A percentile compares a stretch with the other conserved stretches of the same genome.
These are phyloP conservation scores for Citrus unshiu DNA, from an alignment of 345 rosid genomes.

Conservation along the genomic window DNA sequence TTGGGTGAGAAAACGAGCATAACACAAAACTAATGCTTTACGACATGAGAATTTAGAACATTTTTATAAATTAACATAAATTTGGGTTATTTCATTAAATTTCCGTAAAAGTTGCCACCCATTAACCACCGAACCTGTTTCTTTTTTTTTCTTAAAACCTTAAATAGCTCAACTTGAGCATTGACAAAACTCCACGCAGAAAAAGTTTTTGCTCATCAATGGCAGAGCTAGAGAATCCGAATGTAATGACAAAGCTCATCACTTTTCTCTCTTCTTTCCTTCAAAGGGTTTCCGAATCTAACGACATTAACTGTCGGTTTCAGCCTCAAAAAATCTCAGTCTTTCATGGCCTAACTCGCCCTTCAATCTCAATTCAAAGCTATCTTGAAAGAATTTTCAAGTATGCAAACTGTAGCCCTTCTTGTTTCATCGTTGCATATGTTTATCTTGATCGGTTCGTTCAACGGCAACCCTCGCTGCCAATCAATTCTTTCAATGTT, in stretches of 20 bases:
- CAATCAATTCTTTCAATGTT: conserved; percentile 80
- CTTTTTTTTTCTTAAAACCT: not conserved
- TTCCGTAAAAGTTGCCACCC: conserved; percentile 15
- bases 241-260: conserved; percentile 60
- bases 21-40: no score
- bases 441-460: conserved; percentile 84
- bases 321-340: conserved; percentile 55
- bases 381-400: conserved; percentile 79
- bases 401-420: conserved; percentile 89
- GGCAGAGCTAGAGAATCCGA: conserved; percentile 68
- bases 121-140: conserved; percentile 33
- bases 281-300: conserved; percentile 64
- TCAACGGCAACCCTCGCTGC: conserved; percentile 66
- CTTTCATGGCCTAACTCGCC: conserved; percentile 75
- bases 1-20: no score
- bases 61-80: not conserved
- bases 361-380: conserved; percentile 67
- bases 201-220: conserved; percentile 21
- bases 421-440: conserved; percentile 81
- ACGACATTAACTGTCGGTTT: conserved; percentile 40
- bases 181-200: not conserved
- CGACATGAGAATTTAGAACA: not conserved
- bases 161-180: conserved; percentile 5
- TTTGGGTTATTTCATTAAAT: not conserved
- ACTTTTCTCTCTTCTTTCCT: conserved; percentile 72